Base-by-base conservation (phyloP, 2,329 filamentous ascomycete genomes). In the Hymenoscyphus fraxineus region DNA sequence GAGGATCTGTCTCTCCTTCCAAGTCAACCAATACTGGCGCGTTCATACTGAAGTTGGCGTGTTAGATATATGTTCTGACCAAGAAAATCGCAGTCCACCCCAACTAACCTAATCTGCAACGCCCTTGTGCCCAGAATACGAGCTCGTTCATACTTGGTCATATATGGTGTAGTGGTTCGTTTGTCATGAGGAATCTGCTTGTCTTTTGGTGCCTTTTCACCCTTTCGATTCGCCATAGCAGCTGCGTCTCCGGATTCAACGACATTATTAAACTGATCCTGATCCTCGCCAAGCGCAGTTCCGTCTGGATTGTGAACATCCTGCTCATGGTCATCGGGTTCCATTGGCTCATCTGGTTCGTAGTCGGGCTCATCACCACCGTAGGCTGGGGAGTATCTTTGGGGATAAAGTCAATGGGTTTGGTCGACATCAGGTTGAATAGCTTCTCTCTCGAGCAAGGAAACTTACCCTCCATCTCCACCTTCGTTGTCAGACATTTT, bases 71-170 rank as follows among this genome's bases (percentile, higher is more conserved):
- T 31, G 27, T 22, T 9, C 12, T 32, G 38, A 19, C 60, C 12
- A 63, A 47, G n/a, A 61, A 38, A n/a, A 38, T 9, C 32, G n/a
- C 31, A 9, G 38, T 38, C 19, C 47, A 15, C 32, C 27, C 32
- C 16, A 22, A 72, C 86, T 62, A 78, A 96, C 92, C 92, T 97
- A 76, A 99, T 98, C 79, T 99, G 95, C 76, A 98, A 79, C 51
- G 95, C 95, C 70, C 95, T 85, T 51, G 95, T 98, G 58, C 95
- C 95, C 69, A 99, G 80, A 65, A 99, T 94, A 75, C 95, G 88
- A 68, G 95, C 95, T 72, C 89, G 87, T 83, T 99, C 95, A 80
- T 99, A 99, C 81, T 99, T 99, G 71, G 95, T 99, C 94, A 99
- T 96, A 80, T 97, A 99, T 2, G 94, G 95, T 35, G 95, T 99